phyloP scores from a whole-genome alignment of 2,329 filamentous ascomycete genomes.

The Podosphaera fusca region DNA sequence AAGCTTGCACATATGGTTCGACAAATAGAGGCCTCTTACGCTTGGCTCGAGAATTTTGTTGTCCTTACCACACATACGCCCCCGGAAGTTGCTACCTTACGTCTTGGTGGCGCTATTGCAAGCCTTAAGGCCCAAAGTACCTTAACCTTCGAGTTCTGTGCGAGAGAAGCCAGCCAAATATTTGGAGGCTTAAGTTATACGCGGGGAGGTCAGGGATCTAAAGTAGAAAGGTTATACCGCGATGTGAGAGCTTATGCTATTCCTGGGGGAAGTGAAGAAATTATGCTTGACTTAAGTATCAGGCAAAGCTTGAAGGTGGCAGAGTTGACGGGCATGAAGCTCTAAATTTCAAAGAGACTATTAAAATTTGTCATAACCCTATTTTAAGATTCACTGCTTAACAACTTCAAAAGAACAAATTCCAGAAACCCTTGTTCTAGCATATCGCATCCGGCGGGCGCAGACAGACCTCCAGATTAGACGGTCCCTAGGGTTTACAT shows the following conservation, averaged over 20 bases:
- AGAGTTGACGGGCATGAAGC: slow-evolving; percentile 84
- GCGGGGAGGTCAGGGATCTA: slow-evolving; percentile 79
- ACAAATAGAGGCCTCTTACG: slow-evolving; percentile 91
- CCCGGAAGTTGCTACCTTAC: slow-evolving; percentile 86
- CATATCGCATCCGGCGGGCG: too few relatives aligned
- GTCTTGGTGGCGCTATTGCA: slow-evolving; percentile 84
- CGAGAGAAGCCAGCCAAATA: slow-evolving; percentile 87
- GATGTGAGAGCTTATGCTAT: slow-evolving; percentile 94
- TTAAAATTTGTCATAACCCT: too few relatives aligned
- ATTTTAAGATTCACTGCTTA: too few relatives aligned
- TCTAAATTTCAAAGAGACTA: slow-evolving; percentile 24
- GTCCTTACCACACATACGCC: slow-evolving; percentile 86
- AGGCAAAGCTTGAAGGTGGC: slow-evolving; percentile 73
- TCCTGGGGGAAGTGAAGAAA: slow-evolving; percentile 88
- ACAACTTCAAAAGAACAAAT: too few relatives aligned
- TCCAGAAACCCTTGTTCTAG: too few relatives aligned
- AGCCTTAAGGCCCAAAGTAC: slow-evolving; percentile 85
- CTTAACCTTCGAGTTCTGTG: slow-evolving; percentile 91
- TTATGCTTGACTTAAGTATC: slow-evolving; percentile 94
- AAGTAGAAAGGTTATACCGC: slow-evolving; percentile 83
- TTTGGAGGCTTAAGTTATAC: slow-evolving; percentile 88
- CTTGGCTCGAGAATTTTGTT: slow-evolving; percentile 88
- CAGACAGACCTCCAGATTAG: too few relatives aligned
- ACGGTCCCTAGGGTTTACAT: too few relatives aligned
- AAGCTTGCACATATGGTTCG: slow-evolving; percentile 97